Base-by-base conservation (phyloP, 164 flowering plant genomes). In the Cinnamomum micranthum region DNA sequence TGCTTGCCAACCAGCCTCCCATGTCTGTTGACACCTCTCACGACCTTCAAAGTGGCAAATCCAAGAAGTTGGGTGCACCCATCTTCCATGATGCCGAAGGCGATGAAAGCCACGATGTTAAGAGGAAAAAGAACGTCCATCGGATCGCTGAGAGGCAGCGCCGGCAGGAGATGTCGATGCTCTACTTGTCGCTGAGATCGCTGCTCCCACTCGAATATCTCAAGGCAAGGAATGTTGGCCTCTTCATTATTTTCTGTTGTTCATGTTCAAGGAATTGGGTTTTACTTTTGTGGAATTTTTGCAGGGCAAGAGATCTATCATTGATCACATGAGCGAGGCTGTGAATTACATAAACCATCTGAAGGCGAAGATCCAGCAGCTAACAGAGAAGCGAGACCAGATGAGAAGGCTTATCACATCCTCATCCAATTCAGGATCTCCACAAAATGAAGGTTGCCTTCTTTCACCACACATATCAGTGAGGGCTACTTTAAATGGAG, bases 281-380 rank as follows among this genome's bases (percentile, higher is more conserved):
- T 31, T 31, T 4, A 60, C 64, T 9, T n/a, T 35, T 20, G 19
- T 47, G 24, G 22, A 28, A 35, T 5, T 20, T 35, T 64, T 64
- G 47, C 74, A 87, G 87, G 88, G 88, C 72, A 85, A 83, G 80
- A 75, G 86, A 4, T 81, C 87, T 4, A 69, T 73, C 20, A 62
- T 77, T 0, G 89, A 87, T 80, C 80, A 82, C n/a, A 74, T 87
- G 67, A 24, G 75, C 24, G 84, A 81, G 79, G 86, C 84, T 0
- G 79, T 73, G 68, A 81, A 76, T 50, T 85, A 87, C 68, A 82
- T 84, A 47, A 75, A 60, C 17, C 50, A 82, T 27, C 63, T 82
- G 35, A 52, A 77, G 60, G 70, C 68, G 58, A 81, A 73, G 76
- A 79, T 82, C 33, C 22, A 78, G 74, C 79, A 75, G 24, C 51